Evolutionary conservation across 139 green algal genomes (phyloP).

Genomic region (Mesotaenium endlicherianum): DNA sequence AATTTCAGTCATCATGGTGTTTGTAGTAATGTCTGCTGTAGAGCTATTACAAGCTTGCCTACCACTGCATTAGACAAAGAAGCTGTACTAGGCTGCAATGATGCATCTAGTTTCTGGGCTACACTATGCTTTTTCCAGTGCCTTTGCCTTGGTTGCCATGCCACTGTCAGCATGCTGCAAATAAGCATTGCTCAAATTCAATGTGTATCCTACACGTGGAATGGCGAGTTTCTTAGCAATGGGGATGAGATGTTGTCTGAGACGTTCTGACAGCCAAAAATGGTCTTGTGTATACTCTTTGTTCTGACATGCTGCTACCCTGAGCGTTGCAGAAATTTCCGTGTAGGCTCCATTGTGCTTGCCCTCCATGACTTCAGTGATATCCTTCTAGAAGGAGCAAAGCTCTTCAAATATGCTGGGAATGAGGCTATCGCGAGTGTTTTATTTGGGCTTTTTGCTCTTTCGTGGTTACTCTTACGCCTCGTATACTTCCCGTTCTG

Average conservation of each 20-base stretch:
- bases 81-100: not conserved
- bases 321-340: constrained; percentile 58
- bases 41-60: not conserved
- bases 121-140: not conserved
- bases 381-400: constrained; percentile 73
- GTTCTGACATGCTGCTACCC: not conserved
- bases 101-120: not conserved
- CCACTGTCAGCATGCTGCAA: not conserved
- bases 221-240: too few relatives aligned
- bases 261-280: too few relatives aligned
- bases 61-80: not conserved
- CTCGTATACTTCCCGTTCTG: constrained; percentile 61
- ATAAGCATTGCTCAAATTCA: not conserved
- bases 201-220: not conserved
- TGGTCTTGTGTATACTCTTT: not conserved
- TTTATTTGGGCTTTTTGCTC: not conserved
- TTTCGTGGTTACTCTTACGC: constrained; percentile 60
- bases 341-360: constrained; percentile 73
- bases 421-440: constrained; percentile 41
- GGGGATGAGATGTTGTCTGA: too few relatives aligned
- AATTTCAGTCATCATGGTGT: not conserved
- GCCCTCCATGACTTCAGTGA: constrained; percentile 76
- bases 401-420: constrained; percentile 66
- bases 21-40: not conserved
- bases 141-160: not conserved